phyloP scores from a whole-genome alignment of 495 filamentous ascomycete genomes.

The Penicillium tannophilum region DNA sequence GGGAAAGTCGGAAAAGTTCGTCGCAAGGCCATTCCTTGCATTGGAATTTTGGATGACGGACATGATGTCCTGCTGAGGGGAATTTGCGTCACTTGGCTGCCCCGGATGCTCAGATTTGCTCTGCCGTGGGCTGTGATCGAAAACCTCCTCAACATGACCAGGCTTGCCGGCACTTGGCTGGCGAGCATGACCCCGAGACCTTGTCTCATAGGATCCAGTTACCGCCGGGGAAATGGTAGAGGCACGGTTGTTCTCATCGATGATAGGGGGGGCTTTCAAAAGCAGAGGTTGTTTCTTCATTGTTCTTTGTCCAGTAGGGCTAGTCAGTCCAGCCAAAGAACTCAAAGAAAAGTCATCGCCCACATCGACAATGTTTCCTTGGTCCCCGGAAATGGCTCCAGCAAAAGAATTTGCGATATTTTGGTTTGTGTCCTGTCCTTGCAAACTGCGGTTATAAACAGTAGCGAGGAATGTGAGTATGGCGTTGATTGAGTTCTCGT shows the following conservation, averaged over 20 bases:
- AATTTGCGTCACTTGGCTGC: conserved; percentile 23
- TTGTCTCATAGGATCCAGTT: conserved; percentile 34
- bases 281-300: conserved; percentile 55
- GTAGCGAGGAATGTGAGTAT: conserved; percentile 96
- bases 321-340: conserved; percentile 39
- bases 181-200: conserved; percentile 36
- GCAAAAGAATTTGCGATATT: conserved; percentile 73
- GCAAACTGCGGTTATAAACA: conserved; percentile 82
- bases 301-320: conserved; percentile 39
- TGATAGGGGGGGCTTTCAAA: conserved; percentile 49
- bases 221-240: conserved; percentile 43
- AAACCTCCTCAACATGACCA: conserved; percentile 50
- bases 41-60: conserved; percentile 82
- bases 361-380: conserved; percentile 73
- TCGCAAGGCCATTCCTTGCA: conserved; percentile 55
- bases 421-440: conserved; percentile 61
- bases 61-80: conserved; percentile 75
- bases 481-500: conserved; percentile 97
- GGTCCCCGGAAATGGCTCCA: conserved; percentile 65
- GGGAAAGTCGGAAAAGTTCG: conserved; percentile 65
- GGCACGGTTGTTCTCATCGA: conserved; percentile 38
- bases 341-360: conserved; percentile 58
- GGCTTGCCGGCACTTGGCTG: conserved; percentile 36
- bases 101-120: conserved; percentile 19
- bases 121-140: conserved; percentile 43